Conservation (phyloP, 2,329 filamentous ascomycete genomes). For the Mycogone perniciosa region DNA sequence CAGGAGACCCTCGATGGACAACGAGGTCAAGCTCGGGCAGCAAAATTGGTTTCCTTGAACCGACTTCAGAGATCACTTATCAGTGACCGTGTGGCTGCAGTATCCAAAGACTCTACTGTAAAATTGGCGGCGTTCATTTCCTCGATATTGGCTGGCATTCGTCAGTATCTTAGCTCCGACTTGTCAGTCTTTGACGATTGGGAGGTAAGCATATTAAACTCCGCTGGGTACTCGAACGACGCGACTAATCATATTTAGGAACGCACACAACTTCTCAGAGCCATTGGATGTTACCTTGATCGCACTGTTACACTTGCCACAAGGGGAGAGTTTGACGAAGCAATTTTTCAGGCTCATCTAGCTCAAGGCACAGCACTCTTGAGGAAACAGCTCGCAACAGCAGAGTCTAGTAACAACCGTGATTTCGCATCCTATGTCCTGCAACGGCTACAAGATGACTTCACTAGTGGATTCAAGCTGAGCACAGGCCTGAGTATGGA, state of each 20-base stretch:
- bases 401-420: conserved; percentile 21
- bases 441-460: conserved; percentile 45
- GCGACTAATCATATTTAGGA: conserved; percentile 17
- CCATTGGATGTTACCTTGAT: conserved; percentile 48
- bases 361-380: conserved; percentile 42
- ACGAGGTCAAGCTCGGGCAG: conserved; percentile 35
- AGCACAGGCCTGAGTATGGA: conserved; percentile 77
- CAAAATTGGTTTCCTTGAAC: conserved; percentile 49
- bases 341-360: conserved; percentile 57
- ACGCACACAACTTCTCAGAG: conserved; percentile 27
- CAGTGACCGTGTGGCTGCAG: conserved; percentile 46
- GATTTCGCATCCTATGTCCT: conserved; percentile 36
- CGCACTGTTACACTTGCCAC: conserved; percentile 45
- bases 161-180: conserved; percentile 36
- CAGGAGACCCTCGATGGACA: conserved; percentile 37
- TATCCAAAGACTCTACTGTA: conserved; percentile 56
- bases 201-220: conserved; percentile 21
- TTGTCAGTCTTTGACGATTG: conserved; percentile 23
- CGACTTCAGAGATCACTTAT: conserved; percentile 56
- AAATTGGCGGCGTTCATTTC: conserved; percentile 46
- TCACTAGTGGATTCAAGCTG: conserved; percentile 64
- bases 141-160: conserved; percentile 35
- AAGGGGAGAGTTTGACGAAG: conserved; percentile 49
- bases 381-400: conserved; percentile 24
- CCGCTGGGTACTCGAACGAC: not conserved